Evolutionary conservation across 345 rosid species (phyloP), one percentile per base, ranked within the genome.

Genomic region (Murraya koenigii): DNA sequence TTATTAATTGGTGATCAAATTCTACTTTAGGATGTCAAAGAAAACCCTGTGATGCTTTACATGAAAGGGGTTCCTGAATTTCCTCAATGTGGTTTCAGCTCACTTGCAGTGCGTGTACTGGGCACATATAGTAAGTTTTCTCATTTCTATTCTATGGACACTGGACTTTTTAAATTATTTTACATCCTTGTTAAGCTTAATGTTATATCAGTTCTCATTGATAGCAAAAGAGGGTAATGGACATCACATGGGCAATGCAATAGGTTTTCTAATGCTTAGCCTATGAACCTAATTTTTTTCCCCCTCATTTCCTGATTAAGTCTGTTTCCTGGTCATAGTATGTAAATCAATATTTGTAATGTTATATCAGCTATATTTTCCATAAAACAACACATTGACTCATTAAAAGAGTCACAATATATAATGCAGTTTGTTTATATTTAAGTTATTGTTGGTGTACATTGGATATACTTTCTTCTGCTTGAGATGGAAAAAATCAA

Each of bases 41-140:
- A 88, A n/a, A 89, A 96, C 52, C 98, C 97, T 25, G 93, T 94
- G 68, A 91, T 96, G 95, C 82, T 96, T 39, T 96, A 91, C 87
- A 96, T 94, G 97, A 94, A 96, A 87, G 99, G 98, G 74, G 88
- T 90, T 52, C 98, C 98, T 63, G 98, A 94, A 64, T 66, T 81
- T 84, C 99, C 97, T 82, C 98, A 90, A 79, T 96, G 97, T 84
- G 98, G 98, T 69, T 96, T 94, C 85, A 96, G 99, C 82, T 88
- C 98, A 2, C 84, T 92, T 61, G 99, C 99, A n/a, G 95, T 94
- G 6, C 89, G 93, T 80, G 94, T 94, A 8, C 78, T 96, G 82
- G 87, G 88, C 28, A 93, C 88, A 6, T 92, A 96, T 79, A 82
- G 99, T 94, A 87, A 85, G 98, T 81, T 41, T 64, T 72, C 20